Percentiles rank a stretch among this genome's conserved stretches.
Evolutionary conservation across 495 filamentous ascomycete species (phyloP).

Genomic region (Tetracladium setigerum): DNA sequence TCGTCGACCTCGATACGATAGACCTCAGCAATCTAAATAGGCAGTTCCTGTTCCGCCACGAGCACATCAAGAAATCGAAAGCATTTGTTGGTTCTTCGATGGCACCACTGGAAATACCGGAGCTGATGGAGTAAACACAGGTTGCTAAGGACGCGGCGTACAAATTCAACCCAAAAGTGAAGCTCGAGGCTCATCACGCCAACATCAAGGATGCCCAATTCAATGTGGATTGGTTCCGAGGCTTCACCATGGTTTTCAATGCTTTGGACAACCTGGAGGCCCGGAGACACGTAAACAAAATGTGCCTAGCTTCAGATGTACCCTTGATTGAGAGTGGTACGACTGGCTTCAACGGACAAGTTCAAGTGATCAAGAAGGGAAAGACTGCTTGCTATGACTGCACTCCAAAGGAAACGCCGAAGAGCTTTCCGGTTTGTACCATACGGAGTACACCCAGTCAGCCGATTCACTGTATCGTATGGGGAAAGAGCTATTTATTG

Average conservation of each 20-base stretch:
- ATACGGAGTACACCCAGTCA: constrained; percentile 92
- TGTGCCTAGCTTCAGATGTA: constrained; percentile 89
- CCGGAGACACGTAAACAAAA: constrained; percentile 89
- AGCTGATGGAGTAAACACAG: constrained; percentile 37
- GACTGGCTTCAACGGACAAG: constrained; percentile 96
- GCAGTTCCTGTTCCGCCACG: constrained; percentile 93
- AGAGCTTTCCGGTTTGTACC: constrained; percentile 90
- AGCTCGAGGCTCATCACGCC: constrained; percentile 84
- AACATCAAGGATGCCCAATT: constrained; percentile 95
- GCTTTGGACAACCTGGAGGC: constrained; percentile 95
- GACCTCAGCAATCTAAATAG: constrained; percentile 97
- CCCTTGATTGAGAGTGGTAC: constrained; percentile 95
- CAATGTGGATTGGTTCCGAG: constrained; percentile 80
- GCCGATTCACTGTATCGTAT: constrained; percentile 99
- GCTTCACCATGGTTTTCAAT: constrained; percentile 87
- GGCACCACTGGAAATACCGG: constrained; percentile 3
- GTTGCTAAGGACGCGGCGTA: constrained; percentile 90
- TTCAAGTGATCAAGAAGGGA: constrained; percentile 93
- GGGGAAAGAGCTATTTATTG: constrained; percentile 94
- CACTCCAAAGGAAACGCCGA: constrained; percentile 77
- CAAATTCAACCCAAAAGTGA: constrained; percentile 84
- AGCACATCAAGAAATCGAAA: constrained; percentile 97
- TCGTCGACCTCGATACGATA: constrained; percentile 97
- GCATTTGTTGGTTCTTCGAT: constrained; percentile 63
- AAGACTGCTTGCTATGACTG: constrained; percentile 96